Evolutionary conservation across 805 yeast species (phyloP).

Genomic region (Schizosaccharomyces octosporus): DNA sequence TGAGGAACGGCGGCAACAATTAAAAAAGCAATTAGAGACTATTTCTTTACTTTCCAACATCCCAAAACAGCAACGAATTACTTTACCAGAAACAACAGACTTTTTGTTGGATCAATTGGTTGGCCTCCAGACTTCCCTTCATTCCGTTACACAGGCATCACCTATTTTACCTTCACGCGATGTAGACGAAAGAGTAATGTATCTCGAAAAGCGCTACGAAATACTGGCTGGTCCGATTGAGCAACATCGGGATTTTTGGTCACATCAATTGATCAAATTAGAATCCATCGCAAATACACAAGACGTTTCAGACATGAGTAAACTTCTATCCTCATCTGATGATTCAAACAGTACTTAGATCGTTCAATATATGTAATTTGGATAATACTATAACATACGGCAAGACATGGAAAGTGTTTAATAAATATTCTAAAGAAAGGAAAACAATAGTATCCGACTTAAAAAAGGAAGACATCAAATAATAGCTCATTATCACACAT

Average conservation of each 20-base stretch:
- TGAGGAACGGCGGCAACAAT: background rate
- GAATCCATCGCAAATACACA: background rate
- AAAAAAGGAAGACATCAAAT: no score
- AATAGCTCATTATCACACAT: no score
- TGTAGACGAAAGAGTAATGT: background rate
- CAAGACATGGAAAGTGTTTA: no score
- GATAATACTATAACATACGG: no score
- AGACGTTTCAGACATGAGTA: background rate
- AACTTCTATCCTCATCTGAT: background rate
- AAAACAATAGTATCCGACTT: no score
- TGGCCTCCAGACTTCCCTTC: background rate
- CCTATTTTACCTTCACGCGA: background rate
- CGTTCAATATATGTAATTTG: no score
- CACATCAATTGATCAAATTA: background rate
- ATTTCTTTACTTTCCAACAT: background rate
- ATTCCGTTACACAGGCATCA: background rate
- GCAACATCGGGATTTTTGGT: background rate
- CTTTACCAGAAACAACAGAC: background rate
- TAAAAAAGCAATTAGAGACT: background rate
- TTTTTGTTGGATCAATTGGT: background rate
- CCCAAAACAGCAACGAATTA: background rate
- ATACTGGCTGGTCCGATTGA: background rate
- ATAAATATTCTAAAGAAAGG: no score
- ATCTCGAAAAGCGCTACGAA: background rate
- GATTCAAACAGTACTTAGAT: no score